Base-by-base conservation (phyloP, 179 eudicot genomes). In the Corrigiola litoralis region DNA sequence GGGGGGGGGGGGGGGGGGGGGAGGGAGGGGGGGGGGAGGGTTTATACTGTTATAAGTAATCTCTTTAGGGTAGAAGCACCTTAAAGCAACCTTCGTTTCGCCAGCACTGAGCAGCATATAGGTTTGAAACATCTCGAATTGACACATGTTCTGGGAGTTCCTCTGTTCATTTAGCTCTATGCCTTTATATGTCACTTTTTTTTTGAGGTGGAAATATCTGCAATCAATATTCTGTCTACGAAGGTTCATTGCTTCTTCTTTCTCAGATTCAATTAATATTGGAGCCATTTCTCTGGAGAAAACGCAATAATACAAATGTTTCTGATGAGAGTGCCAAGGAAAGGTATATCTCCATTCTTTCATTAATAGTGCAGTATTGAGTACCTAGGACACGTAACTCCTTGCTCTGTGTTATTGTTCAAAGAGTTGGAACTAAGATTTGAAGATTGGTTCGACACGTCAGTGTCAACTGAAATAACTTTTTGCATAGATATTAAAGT, bases 281-380 rank as follows among this genome's bases (percentile, higher is more conserved):
- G 79, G 98, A 92, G 75, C 97, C 97, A 62, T 77, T 90, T 70
- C 61, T 75, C 57, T 90, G 98, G 90, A 85, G 63, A 77, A 92
- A 78, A 74, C 72, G 68, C 16, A 27, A 69, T 52, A 54, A 47
- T 31, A 6, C 81, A 5, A 78, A 83, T 75, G 76, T 66, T 68
- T 73, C 82, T 68, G 83, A 76, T 63, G 63, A 63, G 55, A 61
- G 77, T 50, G 55, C 42, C 12, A 61, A 41, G 31, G 95, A 92
- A 82, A 89, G 98, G 98, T 89, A 77, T 65, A 24, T 69, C 28
- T 33, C 52, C 24, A 34, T 45, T 25, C 36, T 65, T 50, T 7
- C 13, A 55, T 5, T 24, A 57, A 20, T 0, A 37, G 18, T 34
- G 55, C 25, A 36, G 2, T n/a, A n/a, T 47, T 73, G 17, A 58